A percentile compares a stretch with the other conserved stretches of the same genome.
phyloP scores from a whole-genome alignment of 495 filamentous ascomycete genomes.

The Podospora pseudocomata region DNA sequence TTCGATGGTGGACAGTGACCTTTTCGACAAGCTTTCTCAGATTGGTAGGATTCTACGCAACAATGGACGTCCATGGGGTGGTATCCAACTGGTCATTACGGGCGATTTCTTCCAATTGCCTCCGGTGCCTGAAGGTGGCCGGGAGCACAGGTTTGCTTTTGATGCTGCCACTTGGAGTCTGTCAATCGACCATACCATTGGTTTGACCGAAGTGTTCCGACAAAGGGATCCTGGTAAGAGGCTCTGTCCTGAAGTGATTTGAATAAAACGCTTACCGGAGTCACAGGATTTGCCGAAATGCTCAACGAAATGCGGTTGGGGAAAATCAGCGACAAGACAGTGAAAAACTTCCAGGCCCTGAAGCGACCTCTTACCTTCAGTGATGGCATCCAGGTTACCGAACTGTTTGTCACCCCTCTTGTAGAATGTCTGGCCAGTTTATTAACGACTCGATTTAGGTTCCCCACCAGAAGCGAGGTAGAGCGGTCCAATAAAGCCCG shows the following conservation, averaged over 20 bases:
- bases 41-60: conserved; percentile 78
- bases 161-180: conserved; percentile 88
- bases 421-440: neutral
- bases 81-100: conserved; percentile 92
- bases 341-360: conserved; percentile 66
- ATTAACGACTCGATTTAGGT: conserved; percentile 46
- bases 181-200: conserved; percentile 91
- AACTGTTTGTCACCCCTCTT: conserved; percentile 56
- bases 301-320: conserved; percentile 96
- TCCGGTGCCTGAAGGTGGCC: conserved; percentile 70
- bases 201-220: conserved; percentile 91
- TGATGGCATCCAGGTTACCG: conserved; percentile 82
- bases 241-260: neutral
- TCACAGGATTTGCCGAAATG: conserved; percentile 79
- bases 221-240: conserved; percentile 78
- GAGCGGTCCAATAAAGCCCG: conserved; percentile 76
- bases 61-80: conserved; percentile 89
- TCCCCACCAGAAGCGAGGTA: conserved; percentile 86
- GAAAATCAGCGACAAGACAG: conserved; percentile 64
- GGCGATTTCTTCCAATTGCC: conserved; percentile 98
- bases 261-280: conserved; percentile 18
- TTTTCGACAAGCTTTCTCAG: conserved; percentile 93
- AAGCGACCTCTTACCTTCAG: conserved; percentile 64
- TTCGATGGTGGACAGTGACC: conserved; percentile 95
- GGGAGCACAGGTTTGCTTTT: conserved; percentile 82